Evolutionary conservation across 148 eudicot species (phyloP), one percentile per base, ranked within the genome.

Genomic region (Heliamphora exappendiculata): DNA sequence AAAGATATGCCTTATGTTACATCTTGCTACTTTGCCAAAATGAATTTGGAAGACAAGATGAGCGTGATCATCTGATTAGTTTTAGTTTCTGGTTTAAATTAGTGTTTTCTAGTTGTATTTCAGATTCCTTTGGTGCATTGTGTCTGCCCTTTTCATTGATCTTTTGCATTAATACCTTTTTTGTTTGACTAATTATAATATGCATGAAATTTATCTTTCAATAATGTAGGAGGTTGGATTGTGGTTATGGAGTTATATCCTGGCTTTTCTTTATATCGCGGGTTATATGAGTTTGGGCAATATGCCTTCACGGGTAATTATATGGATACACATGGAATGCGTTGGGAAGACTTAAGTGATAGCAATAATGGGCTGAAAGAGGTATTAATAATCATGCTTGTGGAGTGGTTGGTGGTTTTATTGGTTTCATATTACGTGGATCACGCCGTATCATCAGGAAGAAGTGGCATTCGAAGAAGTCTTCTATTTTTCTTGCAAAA

Each of bases 161-260:
- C n/a, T n/a, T n/a, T n/a, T n/a, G n/a, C n/a, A 3, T 28, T 58
- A 10, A 1, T 17, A 58, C 5, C 17, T 10, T 3, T 11, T 26
- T 4, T 58, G 64, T n/a, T n/a, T n/a, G n/a, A n/a, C 75, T 76
- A 54, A 70, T 78, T 41, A 69, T 54, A 10, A 47, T 33, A 17
- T 51, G 28, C 24, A 39, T 71, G 4, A 37, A 72, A 28, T n/a
- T n/a, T n/a, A n/a, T n/a, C n/a, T 19, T 78, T 71, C 31, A 1
- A 17, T 55, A 37, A 71, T 83, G 59, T 66, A 94, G 98, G 86
- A 75, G 85, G 75, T 67, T 89, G 92, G 91, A 81, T 90, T 65
- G 72, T 85, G 75, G 87, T 85, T 39, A 94, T 94, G 98, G 95
- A 94, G 75, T 71, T 94, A 71, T 94, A 84, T 82, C 98, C 97